phyloP scores from a whole-genome alignment of 2,329 filamentous ascomycete genomes.

The Xylogone sp. region DNA sequence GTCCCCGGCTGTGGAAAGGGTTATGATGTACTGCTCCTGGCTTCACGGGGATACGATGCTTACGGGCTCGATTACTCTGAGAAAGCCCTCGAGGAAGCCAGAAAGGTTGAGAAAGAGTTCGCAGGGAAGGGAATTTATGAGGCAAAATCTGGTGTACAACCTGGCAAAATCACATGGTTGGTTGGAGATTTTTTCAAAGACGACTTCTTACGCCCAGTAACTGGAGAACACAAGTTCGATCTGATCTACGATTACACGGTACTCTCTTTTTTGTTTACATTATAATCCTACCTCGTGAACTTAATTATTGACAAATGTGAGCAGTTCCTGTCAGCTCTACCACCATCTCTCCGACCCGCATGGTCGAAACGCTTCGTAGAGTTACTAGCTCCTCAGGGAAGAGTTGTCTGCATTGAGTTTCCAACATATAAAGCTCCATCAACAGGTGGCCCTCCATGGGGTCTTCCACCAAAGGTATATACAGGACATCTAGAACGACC shows the following conservation, averaged over 20 bases:
- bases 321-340: constrained; percentile 61
- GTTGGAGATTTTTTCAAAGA: constrained; percentile 65
- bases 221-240: constrained; percentile 52
- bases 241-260: constrained; percentile 63
- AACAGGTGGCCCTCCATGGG: constrained; percentile 69
- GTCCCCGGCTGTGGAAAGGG: constrained; percentile 81
- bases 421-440: constrained; percentile 67
- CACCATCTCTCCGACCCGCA: constrained; percentile 44
- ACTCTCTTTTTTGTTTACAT: constrained; percentile 17
- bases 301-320: constrained; percentile 6
- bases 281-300: not conserved
- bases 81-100: constrained; percentile 41
- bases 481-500: constrained; percentile 66
- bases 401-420: constrained; percentile 69
- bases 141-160: constrained; percentile 36
- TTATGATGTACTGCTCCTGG: constrained; percentile 74
- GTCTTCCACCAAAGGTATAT: constrained; percentile 66
- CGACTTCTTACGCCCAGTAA: constrained; percentile 45
- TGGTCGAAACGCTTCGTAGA: constrained; percentile 52
- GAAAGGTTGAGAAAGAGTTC: constrained; percentile 34
- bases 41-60: constrained; percentile 71
- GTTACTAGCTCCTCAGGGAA: constrained; percentile 45
- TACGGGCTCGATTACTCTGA: constrained; percentile 61
- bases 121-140: constrained; percentile 39
- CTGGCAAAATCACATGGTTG: constrained; percentile 53